phyloP scores from a whole-genome alignment of 768 basidiomycete genomes.

The Termitomyces sp. region DNA sequence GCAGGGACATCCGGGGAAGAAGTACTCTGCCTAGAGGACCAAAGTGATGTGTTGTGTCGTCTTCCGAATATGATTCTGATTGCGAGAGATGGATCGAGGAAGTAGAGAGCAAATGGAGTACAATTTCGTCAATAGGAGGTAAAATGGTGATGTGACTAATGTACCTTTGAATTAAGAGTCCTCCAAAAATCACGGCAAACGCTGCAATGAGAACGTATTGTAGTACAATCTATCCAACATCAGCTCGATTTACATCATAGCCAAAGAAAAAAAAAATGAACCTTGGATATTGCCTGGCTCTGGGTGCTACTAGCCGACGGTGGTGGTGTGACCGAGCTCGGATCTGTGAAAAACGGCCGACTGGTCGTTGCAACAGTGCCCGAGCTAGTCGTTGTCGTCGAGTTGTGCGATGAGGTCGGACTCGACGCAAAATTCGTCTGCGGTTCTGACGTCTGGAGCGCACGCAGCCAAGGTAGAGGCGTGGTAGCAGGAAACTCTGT shows the following conservation, averaged over 20 bases:
- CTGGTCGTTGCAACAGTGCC: slow-evolving; percentile 6
- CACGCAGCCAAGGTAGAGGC: slow-evolving; percentile 10
- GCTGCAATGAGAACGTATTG: slow-evolving; percentile 30
- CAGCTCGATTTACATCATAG: not conserved
- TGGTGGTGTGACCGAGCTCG: slow-evolving; percentile 12
- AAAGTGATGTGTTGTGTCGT: slow-evolving; percentile 14
- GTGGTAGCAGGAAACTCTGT: not conserved
- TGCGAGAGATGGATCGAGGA: not conserved
- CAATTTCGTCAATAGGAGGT: slow-evolving; percentile 5
- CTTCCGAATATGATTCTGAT: slow-evolving; percentile 1
- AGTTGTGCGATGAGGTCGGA: not conserved
- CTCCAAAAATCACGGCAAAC: slow-evolving; percentile 22
- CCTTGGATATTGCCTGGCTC: slow-evolving; percentile 23
- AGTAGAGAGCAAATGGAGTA: not conserved
- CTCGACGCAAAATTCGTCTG: not conserved
- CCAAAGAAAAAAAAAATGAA: slow-evolving; percentile 8
- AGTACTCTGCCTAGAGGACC: not conserved
- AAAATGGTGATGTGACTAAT: not conserved
- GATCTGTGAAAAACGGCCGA: slow-evolving; percentile 27
- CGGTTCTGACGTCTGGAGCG: not conserved
- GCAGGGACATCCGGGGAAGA: slow-evolving; percentile 1
- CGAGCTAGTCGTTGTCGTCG: slow-evolving; percentile 2
- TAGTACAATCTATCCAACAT: slow-evolving; percentile 23
- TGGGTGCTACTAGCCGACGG: not conserved
- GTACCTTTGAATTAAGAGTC: slow-evolving; percentile 25